Evolutionary conservation across 352 stramenopile genomes (phyloP), one percentile per base, ranked within the genome.

Genomic region (Pythium insidiosum): DNA sequence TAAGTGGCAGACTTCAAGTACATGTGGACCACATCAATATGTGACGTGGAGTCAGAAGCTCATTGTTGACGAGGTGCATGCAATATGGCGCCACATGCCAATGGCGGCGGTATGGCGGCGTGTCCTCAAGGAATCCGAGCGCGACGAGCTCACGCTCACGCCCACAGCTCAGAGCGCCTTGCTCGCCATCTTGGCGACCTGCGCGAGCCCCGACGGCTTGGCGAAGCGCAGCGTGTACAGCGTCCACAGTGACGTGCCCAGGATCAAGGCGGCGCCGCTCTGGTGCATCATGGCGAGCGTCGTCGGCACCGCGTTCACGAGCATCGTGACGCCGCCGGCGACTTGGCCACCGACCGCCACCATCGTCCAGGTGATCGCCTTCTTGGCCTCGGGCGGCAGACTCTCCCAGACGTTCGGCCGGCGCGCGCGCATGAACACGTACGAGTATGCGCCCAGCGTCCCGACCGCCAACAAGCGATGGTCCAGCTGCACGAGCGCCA

Each of bases 401-500:
- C 73, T 72, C 20, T 59, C 47, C 86, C 85, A 95, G 23, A 82
- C 58, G 19, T 53, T 69, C 3, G 66, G 26, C 50, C 81, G 82
- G 28, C 73, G 71, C 3, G 68, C 73, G 47, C 82, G 75, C 26
- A 68, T 28, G 44, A 68, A 80, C 38, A 84, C 53, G 4, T 59
- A 46, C 16, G 54, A 50, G 48, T 85, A 88, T 13, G 63, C 66
- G 4, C 51, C 68, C 11, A 93, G 53, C 9, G 94, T 98, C 6
- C 59, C 58, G 15, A 95, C 68, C 5, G 95, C 96, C 20, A 99
- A 63, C 4, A 97, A 36, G 26, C 96, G 81, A 61, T 99, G 95
- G 61, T 98, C 91, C 29, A 97, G 88, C 62, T 99, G 95, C 36
- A 99, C 96, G 3, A 89, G 94, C 9, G 93, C 95, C 19, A 94